These are phyloP conservation scores for Populus tomentosa DNA, from an alignment of 441 rosid species.

Conservation along the genomic window DNA sequence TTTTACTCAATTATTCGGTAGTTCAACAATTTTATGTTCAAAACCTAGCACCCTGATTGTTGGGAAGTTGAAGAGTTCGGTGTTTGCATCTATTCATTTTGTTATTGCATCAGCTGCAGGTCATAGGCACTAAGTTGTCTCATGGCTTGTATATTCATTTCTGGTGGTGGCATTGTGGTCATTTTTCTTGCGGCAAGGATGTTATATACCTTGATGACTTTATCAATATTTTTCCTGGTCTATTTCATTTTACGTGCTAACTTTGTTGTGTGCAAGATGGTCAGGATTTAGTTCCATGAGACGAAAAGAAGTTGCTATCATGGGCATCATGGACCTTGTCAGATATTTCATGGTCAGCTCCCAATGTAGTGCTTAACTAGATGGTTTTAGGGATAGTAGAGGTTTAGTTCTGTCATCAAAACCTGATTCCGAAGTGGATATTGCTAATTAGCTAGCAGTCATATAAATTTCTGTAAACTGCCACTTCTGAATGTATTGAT, in stretches of 20 bases:
- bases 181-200: background rate
- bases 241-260: conserved; percentile 21
- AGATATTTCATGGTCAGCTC: conserved; percentile 17
- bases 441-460: background rate
- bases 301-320: conserved; percentile 17
- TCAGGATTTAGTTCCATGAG: conserved; percentile 33
- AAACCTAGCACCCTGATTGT: background rate
- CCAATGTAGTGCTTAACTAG: background rate
- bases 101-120: background rate
- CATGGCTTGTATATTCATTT: background rate
- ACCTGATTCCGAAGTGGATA: background rate
- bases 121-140: background rate
- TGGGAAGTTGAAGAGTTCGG: background rate
- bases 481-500: background rate
- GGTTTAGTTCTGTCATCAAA: background rate
- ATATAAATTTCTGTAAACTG: conserved; percentile 8
- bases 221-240: background rate
- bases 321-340: conserved; percentile 26
- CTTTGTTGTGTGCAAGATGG: conserved; percentile 33
- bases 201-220: background rate
- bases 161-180: background rate
- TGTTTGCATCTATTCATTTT: background rate
- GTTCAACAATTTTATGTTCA: background rate
- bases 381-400: background rate
- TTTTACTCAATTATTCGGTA: background rate